phyloP scores from a whole-genome alignment of 306 rosid species.

The Neltuma alba region DNA sequence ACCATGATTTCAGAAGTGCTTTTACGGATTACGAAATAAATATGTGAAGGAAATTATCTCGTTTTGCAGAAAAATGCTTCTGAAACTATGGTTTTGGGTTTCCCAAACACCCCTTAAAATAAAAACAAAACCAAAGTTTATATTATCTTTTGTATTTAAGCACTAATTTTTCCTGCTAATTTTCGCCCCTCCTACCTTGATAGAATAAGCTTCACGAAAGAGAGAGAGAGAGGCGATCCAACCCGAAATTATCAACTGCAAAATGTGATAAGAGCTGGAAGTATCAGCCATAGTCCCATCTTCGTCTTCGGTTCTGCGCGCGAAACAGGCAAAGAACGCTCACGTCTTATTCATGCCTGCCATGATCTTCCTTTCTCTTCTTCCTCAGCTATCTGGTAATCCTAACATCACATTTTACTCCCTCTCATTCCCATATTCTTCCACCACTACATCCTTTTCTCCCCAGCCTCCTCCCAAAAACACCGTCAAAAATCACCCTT shows the following conservation, averaged over 20 bases:
- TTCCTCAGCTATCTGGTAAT: slow-evolving; percentile 27
- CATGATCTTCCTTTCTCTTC: slow-evolving; percentile 43
- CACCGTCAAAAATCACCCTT: slow-evolving; percentile 25
- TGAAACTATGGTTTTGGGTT: no score
- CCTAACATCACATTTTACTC: neutral
- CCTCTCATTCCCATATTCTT: slow-evolving; percentile 31
- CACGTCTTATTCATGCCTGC: slow-evolving; percentile 32
- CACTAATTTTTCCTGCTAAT: no score
- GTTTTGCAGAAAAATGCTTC: no score
- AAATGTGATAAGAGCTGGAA: neutral
- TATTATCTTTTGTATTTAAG: no score
- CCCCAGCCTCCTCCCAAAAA: slow-evolving; percentile 36
- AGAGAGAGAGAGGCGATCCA: neutral
- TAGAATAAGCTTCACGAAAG: no score
- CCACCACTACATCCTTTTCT: slow-evolving; percentile 47
- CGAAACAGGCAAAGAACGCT: neutral
- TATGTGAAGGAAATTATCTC: no score
- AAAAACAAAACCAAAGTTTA: no score
- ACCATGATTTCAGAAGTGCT: no score
- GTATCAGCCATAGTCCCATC: neutral
- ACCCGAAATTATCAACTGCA: neutral
- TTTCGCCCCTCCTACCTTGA: no score
- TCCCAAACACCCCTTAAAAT: no score
- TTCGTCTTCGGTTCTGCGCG: neutral
- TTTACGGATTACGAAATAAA: no score